These are phyloP conservation scores for Oidium heveae DNA, from an alignment of 2,329 filamentous ascomycete species.

Conservation along the genomic window DNA sequence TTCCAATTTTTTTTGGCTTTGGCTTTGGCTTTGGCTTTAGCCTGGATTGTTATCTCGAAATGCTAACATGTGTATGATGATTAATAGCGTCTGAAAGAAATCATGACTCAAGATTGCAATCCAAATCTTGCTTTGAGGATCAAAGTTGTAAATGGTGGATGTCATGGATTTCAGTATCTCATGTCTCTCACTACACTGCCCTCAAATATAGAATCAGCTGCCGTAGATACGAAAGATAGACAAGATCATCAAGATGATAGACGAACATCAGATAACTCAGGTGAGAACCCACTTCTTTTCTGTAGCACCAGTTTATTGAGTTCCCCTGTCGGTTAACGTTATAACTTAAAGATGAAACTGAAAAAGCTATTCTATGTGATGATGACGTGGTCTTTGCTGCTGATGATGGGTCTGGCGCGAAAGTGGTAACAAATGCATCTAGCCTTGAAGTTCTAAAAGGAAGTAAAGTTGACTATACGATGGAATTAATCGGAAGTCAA, in stretches of 20 bases:
- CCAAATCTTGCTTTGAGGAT: conserved; percentile 71
- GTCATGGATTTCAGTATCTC: conserved; percentile 92
- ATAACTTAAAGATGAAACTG: not conserved
- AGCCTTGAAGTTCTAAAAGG: conserved; percentile 75
- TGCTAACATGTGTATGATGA: not conserved
- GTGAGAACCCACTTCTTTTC: no score
- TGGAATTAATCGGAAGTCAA: conserved; percentile 81
- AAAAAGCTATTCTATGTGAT: conserved; percentile 20
- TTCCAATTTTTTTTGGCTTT: conserved; percentile 10
- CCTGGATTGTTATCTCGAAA: not conserved
- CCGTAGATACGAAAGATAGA: no score
- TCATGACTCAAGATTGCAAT: conserved; percentile 47
- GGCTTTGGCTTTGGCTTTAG: no score
- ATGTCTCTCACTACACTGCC: conserved; percentile 59
- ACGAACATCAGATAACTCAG: no score
- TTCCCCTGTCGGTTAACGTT: no score
- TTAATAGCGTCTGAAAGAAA: conserved; percentile 22
- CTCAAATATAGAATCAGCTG: no score
- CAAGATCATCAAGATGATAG: no score
- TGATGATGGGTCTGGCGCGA: conserved; percentile 33
- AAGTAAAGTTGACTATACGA: conserved; percentile 89
- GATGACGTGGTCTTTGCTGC: conserved; percentile 80
- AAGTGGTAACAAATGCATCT: conserved; percentile 67
- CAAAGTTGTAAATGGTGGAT: conserved; percentile 77
- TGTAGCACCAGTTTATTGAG: no score